These are phyloP conservation scores for Eutypa lata DNA, from an alignment of 2,329 filamentous ascomycete genomes.

Conservation along the genomic window DNA sequence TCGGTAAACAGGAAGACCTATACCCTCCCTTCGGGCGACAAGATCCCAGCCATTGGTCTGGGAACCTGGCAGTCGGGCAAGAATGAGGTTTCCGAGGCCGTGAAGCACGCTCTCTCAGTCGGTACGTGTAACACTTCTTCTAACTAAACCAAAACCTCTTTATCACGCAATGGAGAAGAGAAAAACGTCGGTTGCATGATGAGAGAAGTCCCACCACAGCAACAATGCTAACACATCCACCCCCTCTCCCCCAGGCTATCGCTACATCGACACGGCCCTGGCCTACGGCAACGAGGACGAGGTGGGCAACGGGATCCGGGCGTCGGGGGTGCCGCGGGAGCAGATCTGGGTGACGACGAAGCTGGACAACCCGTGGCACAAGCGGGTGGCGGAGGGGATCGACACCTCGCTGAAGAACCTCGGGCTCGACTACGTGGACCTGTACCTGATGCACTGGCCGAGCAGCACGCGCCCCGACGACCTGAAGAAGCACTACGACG, in stretches of 20 bases:
- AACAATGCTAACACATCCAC: neutral
- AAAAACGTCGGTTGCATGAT: too few relatives aligned
- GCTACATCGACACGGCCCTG: constrained; percentile 73
- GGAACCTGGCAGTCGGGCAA: constrained; percentile 77
- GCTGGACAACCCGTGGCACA: constrained; percentile 77
- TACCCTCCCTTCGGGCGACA: constrained; percentile 71
- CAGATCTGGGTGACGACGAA: constrained; percentile 77
- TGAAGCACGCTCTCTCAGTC: constrained; percentile 61
- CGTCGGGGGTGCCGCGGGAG: constrained; percentile 60
- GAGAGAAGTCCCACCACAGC: too few relatives aligned
- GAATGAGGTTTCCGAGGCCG: constrained; percentile 67
- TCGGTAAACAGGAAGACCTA: constrained; percentile 48
- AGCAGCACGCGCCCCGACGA: constrained; percentile 60
- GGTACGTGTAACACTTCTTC: neutral
- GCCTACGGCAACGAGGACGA: constrained; percentile 76
- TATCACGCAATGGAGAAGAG: too few relatives aligned
- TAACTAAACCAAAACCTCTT: too few relatives aligned
- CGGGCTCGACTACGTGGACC: constrained; percentile 63
- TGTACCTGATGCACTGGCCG: constrained; percentile 74
- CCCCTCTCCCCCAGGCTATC: constrained; percentile 52
- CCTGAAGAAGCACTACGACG: constrained; percentile 64
- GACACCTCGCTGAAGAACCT: constrained; percentile 58
- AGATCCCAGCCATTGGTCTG: constrained; percentile 74
- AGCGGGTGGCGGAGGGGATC: constrained; percentile 62
- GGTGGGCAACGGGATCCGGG: constrained; percentile 63